phyloP scores from a whole-genome alignment of 257 asterid genomes.

The Eucommia ulmoides region DNA sequence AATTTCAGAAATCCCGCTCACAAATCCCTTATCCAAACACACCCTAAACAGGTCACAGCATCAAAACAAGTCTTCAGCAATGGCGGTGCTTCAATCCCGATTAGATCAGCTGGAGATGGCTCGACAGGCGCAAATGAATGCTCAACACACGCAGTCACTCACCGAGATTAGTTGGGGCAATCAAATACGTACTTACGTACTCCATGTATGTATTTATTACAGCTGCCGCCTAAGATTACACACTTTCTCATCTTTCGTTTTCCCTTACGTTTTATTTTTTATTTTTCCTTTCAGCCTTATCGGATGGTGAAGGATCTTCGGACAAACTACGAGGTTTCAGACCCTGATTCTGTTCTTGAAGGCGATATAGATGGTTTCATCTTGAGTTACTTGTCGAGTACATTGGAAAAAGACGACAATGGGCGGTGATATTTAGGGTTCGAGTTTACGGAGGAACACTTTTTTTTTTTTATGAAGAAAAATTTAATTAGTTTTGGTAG shows the following conservation, averaged over 20 bases:
- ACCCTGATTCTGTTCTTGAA: constrained; percentile 82
- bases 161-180: constrained; percentile 86
- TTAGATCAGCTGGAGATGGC: constrained; percentile 84
- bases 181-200: constrained; percentile 87
- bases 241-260: too few species aligned
- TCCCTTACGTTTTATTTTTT: too few species aligned
- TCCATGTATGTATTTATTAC: constrained; percentile 87
- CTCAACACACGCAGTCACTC: constrained; percentile 81
- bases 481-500: too few species aligned
- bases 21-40: too few species aligned
- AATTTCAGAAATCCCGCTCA: too few species aligned
- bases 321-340: constrained; percentile 81
- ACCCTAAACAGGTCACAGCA: constrained; percentile 90
- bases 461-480: too few species aligned
- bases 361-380: constrained; percentile 81
- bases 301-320: constrained; percentile 97
- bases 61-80: constrained; percentile 86
- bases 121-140: constrained; percentile 66
- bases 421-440: not conserved
- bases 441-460: too few species aligned
- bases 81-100: constrained; percentile 95
- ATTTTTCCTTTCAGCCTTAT: constrained; percentile 69
- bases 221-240: too few species aligned
- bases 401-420: constrained; percentile 54
- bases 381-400: constrained; percentile 68